These are phyloP conservation scores for Fusarium proliferatum DNA, from an alignment of 2,329 filamentous ascomycete genomes.

Conservation along the genomic window DNA sequence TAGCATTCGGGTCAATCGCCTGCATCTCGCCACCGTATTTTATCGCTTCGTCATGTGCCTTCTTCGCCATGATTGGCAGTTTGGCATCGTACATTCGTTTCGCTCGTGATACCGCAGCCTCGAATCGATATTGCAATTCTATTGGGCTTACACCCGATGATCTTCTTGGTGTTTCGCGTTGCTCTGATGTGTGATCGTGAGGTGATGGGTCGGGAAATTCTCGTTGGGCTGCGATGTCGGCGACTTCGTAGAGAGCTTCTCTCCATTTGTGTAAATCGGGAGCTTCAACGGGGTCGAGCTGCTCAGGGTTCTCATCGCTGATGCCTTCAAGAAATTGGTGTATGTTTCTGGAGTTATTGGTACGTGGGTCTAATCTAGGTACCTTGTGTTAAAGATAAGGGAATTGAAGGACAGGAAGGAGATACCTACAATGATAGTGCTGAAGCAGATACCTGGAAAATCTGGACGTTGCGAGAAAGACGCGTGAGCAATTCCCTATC, in stretches of 20 bases:
- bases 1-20: background rate
- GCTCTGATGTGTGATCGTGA: background rate
- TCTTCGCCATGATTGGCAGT: constrained; percentile 10
- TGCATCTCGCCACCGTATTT: background rate
- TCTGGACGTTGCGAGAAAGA: constrained; percentile 12
- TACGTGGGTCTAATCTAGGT: background rate
- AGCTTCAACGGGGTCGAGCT: background rate
- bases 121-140: constrained; percentile 6
- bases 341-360: background rate
- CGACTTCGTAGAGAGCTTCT: constrained; percentile 10
- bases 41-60: constrained; percentile 14
- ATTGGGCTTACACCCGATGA: background rate
- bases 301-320: background rate
- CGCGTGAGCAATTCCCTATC: constrained; percentile 6
- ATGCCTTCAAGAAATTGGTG: constrained; percentile 9
- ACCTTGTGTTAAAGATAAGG: background rate
- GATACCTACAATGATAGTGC: background rate
- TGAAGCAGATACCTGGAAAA: constrained; percentile 12
- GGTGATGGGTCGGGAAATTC: background rate
- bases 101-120: background rate
- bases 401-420: too few relatives aligned
- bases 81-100: constrained; percentile 1
- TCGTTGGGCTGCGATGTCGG: background rate
- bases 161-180: background rate
- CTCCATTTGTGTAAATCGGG: background rate